phyloP scores from a whole-genome alignment of 805 yeast species.

The Schizosaccharomyces pombe region DNA sequence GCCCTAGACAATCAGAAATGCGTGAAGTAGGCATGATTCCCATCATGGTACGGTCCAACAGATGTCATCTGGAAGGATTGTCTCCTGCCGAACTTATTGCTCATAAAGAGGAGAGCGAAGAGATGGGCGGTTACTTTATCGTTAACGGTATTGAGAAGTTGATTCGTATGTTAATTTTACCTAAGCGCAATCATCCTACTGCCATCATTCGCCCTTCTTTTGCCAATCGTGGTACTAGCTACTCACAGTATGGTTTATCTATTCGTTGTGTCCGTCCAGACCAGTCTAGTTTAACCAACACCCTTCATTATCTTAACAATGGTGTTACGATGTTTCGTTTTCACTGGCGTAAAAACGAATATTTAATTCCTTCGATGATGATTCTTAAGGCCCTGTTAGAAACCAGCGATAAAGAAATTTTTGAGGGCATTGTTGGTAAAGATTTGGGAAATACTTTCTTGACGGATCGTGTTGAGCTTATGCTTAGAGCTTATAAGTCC shows the following conservation, averaged over 20 bases:
- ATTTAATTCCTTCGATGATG: conserved; percentile 80
- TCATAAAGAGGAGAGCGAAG: conserved; percentile 76
- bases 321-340: conserved; percentile 93
- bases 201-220: conserved; percentile 89
- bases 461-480: conserved; percentile 89
- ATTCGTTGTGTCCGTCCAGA: conserved; percentile 87
- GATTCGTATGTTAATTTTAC: conserved; percentile 91
- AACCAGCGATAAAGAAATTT: conserved; percentile 81
- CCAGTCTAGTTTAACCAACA: conserved; percentile 93
- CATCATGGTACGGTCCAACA: conserved; percentile 67
- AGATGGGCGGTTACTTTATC: conserved; percentile 85
- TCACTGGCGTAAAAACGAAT: conserved; percentile 92
- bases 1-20: conserved; percentile 51
- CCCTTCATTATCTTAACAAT: conserved; percentile 81
- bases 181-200: conserved; percentile 94
- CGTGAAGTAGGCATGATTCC: conserved; percentile 87
- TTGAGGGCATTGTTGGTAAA: conserved; percentile 84
- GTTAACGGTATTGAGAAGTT: conserved; percentile 93
- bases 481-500: conserved; percentile 67
- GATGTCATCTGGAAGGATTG: conserved; percentile 71
- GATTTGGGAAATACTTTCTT: conserved; percentile 73
- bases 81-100: conserved; percentile 63
- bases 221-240: conserved; percentile 77
- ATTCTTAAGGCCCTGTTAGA: conserved; percentile 72
- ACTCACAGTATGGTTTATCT: conserved; percentile 78